These are phyloP conservation scores for Triticum monococcum DNA, from an alignment of 176 grass and related monocot species.

Conservation along the genomic window DNA sequence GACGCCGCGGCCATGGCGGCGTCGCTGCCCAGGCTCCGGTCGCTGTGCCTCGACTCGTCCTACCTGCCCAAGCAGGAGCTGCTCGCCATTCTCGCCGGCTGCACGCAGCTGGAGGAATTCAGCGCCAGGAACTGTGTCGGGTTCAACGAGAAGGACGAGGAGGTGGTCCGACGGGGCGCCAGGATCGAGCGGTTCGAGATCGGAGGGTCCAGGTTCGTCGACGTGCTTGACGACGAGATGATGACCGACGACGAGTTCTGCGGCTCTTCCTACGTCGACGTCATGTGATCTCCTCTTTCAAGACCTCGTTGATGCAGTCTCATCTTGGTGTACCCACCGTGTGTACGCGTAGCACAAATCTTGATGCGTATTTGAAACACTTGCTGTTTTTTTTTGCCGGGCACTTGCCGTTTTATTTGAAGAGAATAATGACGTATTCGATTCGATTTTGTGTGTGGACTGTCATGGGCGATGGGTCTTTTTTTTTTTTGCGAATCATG, in stretches of 20 bases:
- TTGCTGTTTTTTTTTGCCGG: too few relatives aligned
- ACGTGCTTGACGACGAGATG: slow-evolving; percentile 19
- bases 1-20: slow-evolving; percentile 44
- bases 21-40: slow-evolving; percentile 22
- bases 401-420: too few relatives aligned
- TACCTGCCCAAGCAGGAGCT: slow-evolving; percentile 54
- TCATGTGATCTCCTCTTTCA: slow-evolving; percentile 36
- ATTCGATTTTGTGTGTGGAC: too few relatives aligned
- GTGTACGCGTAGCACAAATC: not conserved
- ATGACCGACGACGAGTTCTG: slow-evolving; percentile 7
- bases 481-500: too few relatives aligned
- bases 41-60: slow-evolving; percentile 50
- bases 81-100: slow-evolving; percentile 44
- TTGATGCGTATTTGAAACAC: not conserved
- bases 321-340: not conserved
- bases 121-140: slow-evolving; percentile 61
- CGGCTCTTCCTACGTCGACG: slow-evolving; percentile 44
- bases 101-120: slow-evolving; percentile 39
- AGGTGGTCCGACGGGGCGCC: slow-evolving; percentile 22
- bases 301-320: too few relatives aligned
- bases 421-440: too few relatives aligned
- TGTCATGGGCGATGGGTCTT: too few relatives aligned
- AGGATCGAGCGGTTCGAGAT: slow-evolving; percentile 42
- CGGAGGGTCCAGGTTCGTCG: slow-evolving; percentile 51
- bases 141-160: slow-evolving; percentile 48